phyloP scores from a whole-genome alignment of 2,329 filamentous ascomycete species.

The Aspergillus fructus region DNA sequence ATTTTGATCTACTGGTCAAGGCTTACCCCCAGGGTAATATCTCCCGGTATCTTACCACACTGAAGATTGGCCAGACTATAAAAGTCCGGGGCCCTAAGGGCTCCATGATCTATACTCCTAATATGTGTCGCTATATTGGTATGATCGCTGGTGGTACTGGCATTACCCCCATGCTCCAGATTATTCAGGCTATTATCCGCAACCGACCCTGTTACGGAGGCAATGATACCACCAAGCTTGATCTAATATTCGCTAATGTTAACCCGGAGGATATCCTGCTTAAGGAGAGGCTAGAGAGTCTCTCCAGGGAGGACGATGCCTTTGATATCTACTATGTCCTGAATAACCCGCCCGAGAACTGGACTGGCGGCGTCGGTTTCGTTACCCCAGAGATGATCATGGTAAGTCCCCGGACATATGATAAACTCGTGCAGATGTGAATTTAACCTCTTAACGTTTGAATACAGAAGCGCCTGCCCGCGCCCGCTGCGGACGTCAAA shows the following conservation, averaged over 20 bases:
- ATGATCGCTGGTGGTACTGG: no score
- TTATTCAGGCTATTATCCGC: constrained; percentile 30
- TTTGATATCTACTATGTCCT: constrained; percentile 93
- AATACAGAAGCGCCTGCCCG: constrained; percentile 60
- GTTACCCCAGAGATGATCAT: constrained; percentile 96
- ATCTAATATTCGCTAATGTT: constrained; percentile 97
- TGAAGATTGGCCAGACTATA: constrained; percentile 82
- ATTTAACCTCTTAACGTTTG: background rate
- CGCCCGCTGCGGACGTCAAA: constrained; percentile 84
- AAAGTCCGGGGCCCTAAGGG: constrained; percentile 93
- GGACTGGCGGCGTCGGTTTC: constrained; percentile 91
- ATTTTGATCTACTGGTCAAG: constrained; percentile 97
- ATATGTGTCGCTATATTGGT: constrained; percentile 77
- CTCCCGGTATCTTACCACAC: constrained; percentile 82
- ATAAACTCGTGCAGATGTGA: no score
- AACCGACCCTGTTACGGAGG: constrained; percentile 64
- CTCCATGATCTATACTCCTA: constrained; percentile 94
- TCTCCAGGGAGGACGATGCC: constrained; percentile 72
- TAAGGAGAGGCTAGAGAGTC: constrained; percentile 81
- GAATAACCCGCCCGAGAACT: constrained; percentile 89
- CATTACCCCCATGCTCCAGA: no score
- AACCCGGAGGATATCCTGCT: constrained; percentile 89
- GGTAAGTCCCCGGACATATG: constrained; percentile 47
- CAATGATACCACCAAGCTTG: constrained; percentile 83
- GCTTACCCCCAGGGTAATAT: constrained; percentile 97